Percentiles rank a stretch among this genome's conserved stretches.
These are phyloP conservation scores for Colletotrichum lentis DNA, from an alignment of 2,329 filamentous ascomycete genomes.

Conservation along the genomic window DNA sequence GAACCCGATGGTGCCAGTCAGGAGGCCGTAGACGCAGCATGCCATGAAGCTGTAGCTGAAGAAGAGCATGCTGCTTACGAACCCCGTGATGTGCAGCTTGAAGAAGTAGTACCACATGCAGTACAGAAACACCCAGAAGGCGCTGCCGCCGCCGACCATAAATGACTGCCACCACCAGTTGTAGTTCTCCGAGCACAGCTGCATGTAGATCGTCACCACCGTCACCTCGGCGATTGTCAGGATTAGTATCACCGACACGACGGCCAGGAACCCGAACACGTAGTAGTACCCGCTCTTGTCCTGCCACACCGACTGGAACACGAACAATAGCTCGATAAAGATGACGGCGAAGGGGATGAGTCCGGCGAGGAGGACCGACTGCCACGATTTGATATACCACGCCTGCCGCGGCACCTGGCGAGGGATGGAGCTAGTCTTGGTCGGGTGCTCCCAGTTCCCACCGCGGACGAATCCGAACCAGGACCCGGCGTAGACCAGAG, in stretches of 20 bases:
- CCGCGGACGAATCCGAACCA: constrained; percentile 77
- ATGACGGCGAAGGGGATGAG: constrained; percentile 86
- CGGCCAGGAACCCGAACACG: constrained; percentile 84
- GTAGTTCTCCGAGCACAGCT: constrained; percentile 86
- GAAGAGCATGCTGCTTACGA: constrained; percentile 81
- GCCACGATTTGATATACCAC: constrained; percentile 75
- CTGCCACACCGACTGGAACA: constrained; percentile 88
- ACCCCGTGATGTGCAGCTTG: constrained; percentile 81
- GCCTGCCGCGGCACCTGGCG: constrained; percentile 78
- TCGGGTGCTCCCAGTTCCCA: constrained; percentile 80
- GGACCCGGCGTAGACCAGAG: constrained; percentile 81
- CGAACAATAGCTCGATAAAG: constrained; percentile 86
- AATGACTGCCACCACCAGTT: constrained; percentile 95
- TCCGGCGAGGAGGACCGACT: constrained; percentile 75
- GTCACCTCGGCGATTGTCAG: constrained; percentile 84
- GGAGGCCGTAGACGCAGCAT: constrained; percentile 80
- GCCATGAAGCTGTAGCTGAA: constrained; percentile 86
- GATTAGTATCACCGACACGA: constrained; percentile 75
- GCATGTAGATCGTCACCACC: constrained; percentile 82
- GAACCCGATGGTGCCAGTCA: constrained; percentile 86
- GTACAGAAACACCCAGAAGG: constrained; percentile 84
- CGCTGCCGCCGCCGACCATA: constrained; percentile 77
- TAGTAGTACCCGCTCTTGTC: constrained; percentile 94
- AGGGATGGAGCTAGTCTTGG: constrained; percentile 75
- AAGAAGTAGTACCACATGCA: constrained; percentile 84